Evolutionary conservation across 352 stramenopile genomes (phyloP).

Genomic region (Halophytophthora batemanensis): DNA sequence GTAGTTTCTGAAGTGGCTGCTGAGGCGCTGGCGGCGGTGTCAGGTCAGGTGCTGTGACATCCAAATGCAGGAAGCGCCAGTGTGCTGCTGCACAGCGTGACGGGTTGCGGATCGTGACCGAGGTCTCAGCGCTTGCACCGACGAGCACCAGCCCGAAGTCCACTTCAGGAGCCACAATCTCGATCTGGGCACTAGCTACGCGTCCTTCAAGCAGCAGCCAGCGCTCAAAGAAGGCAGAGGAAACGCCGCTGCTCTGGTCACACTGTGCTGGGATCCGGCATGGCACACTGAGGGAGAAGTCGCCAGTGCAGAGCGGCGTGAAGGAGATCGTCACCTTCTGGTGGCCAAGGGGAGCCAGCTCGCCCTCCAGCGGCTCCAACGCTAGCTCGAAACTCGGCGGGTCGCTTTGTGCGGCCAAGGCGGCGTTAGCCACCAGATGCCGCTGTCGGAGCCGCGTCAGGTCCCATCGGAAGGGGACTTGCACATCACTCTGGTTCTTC

Average conservation of each 20-base stretch:
- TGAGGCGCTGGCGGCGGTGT: neutral
- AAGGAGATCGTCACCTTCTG: conserved; percentile 30
- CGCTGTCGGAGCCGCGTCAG: conserved; percentile 11
- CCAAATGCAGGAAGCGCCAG: conserved; percentile 51
- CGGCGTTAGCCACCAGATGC: conserved; percentile 12
- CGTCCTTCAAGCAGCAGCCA: conserved; percentile 54
- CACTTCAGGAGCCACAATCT: conserved; percentile 47
- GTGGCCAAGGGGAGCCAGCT: conserved; percentile 18
- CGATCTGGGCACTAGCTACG: conserved; percentile 37
- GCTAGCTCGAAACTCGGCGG: conserved; percentile 22
- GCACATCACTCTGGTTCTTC: conserved; percentile 33
- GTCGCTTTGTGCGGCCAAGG: conserved; percentile 2
- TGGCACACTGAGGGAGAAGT: conserved; percentile 47
- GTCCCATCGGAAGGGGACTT: conserved; percentile 34
- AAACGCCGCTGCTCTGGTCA: neutral
- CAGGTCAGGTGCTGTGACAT: conserved; percentile 12
- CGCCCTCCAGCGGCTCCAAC: conserved; percentile 16
- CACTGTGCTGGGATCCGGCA: conserved; percentile 23
- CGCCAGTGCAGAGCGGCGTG: conserved; percentile 33
- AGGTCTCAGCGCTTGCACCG: conserved; percentile 37
- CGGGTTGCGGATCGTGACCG: conserved; percentile 25
- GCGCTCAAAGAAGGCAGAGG: conserved; percentile 26
- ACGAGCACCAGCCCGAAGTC: conserved; percentile 78
- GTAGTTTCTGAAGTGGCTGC: conserved; percentile 17
- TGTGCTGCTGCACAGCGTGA: conserved; percentile 20